Evolutionary conservation across 768 basidiomycete species (phyloP), one percentile per base, ranked within the genome.

Genomic region (Termitomyces sp.): DNA sequence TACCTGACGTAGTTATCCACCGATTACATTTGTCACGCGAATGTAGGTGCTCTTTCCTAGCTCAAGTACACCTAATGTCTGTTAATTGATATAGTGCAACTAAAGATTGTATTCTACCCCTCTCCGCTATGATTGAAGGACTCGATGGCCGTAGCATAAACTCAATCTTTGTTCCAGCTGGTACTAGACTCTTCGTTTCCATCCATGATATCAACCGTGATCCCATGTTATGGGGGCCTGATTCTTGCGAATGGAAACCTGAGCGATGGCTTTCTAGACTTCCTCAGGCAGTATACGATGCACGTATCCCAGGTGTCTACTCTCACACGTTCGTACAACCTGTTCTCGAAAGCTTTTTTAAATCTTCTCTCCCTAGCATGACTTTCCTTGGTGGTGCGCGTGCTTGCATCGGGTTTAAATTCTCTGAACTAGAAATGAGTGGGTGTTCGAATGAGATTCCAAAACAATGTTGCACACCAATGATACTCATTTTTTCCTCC

Each of bases 341-440:
- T 45, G 16, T 10, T 36, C 15, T 20, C 24, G 7, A 10, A 45
- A 46, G 33, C 2, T n/a, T 26, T 37, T 12, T 54, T 20, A 18
- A 13, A 13, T 44, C 52, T 18, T 58, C 29, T 9, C 28, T 29
- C 15, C 3, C 12, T 45, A 79, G 77, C 29, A 74, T 78, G 74
- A 78, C 78, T 1, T 80, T 78, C 64, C 56, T 75, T 12, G 76
- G 72, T 34, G 78, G 78, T 20, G 69, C 72, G 12, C 66, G 78
- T 24, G 69, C 77, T 9, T 81, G 79, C 72, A 77, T 81, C 31
- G 81, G 80, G 0, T 81, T 81, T 70, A 81, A 81, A 62, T 81
- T 83, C 68, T 75, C 80, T 2, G 76, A 81, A 59, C 68, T 82
- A 7, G 80, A 81, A 63, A 79, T 80, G 70, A 81, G 80, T 81